Base-by-base conservation (phyloP, 2,329 filamentous ascomycete genomes). In the Colletotrichum shisoi region DNA sequence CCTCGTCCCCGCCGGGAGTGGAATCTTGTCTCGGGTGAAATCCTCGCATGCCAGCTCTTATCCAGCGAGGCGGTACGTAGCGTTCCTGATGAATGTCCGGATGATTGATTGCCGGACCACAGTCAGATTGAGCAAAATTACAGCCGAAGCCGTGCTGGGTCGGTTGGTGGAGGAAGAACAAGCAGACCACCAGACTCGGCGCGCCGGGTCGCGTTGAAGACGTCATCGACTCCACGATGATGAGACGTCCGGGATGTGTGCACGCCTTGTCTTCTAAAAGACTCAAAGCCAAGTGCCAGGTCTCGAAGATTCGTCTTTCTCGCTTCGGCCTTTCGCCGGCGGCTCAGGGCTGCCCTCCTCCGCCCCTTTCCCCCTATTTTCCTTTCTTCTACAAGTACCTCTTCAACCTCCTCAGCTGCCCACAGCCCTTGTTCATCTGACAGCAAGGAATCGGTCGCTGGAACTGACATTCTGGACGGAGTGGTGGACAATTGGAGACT, bases 171-270 rank as follows among this genome's bases (percentile, higher is more conserved):
- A 53, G 52, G 37, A 34, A 37, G 27, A 45, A n/a, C 39, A 31
- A 17, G 40, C 11, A 37, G 51, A 37, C 31, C 53, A 37, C 31
- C 53, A 21, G 39, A 44, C 42, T 49, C 21, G 13, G 8, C 60
- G 40, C n/a, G 40, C 60, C 58, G 24, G 53, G 60, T 51, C n/a
- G 45, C 57, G 37, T 17, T 45, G 49, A 37, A 49, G 56, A 65
- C 65, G 65, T 67, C 65, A 68, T 68, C 56, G 54, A 52, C 65
- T 56, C 65, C 65, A 68, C 62, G 65, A 24, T 13, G 42, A 68
- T 57, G 61, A 68, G 61, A 68, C 49, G 49, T 44, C 56, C 37
- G 17, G 49, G 61, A 59, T 59, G 5, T 63, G 48, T 63, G 48
- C 37, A 59, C 15, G 48, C 24, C 42, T 21, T 44, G 27, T 31